Evolutionary conservation across 192 early-diverging fungal species (phyloP).

Genomic region (Chytriomyces hyalinus): DNA sequence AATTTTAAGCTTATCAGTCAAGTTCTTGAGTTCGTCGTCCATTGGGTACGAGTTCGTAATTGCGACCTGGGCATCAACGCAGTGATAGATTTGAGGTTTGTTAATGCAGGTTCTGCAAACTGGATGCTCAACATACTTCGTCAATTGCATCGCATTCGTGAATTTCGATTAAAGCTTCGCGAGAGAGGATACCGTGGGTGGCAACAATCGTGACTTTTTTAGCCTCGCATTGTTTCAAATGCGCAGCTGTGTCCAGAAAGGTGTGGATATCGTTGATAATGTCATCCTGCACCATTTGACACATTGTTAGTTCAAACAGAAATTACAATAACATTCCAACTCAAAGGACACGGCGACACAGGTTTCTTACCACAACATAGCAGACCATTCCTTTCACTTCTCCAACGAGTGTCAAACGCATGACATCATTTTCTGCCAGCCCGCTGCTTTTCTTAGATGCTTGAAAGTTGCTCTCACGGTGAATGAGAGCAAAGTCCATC

Average conservation of each 20-base stretch:
- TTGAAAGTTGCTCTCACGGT: conserved; percentile 74
- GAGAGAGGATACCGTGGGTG: conserved; percentile 93
- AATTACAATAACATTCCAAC: neutral
- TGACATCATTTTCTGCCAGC: conserved; percentile 27
- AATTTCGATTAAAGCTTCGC: conserved; percentile 83
- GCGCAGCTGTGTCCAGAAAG: conserved; percentile 91
- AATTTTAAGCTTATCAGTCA: conserved; percentile 76
- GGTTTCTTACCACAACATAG: conserved; percentile 50
- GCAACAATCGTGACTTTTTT: conserved; percentile 91
- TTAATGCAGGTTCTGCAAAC: neutral
- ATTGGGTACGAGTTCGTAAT: conserved; percentile 93
- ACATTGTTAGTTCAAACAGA: neutral
- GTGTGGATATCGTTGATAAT: conserved; percentile 90
- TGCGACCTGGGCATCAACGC: conserved; percentile 55
- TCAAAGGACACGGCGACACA: neutral
- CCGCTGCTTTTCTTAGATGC: conserved; percentile 26
- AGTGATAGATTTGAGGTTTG: neutral
- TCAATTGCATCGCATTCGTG: conserved; percentile 78
- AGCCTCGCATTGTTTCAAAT: conserved; percentile 81
- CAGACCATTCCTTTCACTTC: conserved; percentile 57
- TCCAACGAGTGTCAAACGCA: conserved; percentile 62
- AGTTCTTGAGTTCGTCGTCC: conserved; percentile 68
- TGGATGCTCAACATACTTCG: conserved; percentile 57
- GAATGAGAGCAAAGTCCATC: conserved; percentile 95
- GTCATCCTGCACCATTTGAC: conserved; percentile 67